Base-by-base conservation (phyloP, 2,329 filamentous ascomycete genomes). In the Botryotinia calthae region DNA sequence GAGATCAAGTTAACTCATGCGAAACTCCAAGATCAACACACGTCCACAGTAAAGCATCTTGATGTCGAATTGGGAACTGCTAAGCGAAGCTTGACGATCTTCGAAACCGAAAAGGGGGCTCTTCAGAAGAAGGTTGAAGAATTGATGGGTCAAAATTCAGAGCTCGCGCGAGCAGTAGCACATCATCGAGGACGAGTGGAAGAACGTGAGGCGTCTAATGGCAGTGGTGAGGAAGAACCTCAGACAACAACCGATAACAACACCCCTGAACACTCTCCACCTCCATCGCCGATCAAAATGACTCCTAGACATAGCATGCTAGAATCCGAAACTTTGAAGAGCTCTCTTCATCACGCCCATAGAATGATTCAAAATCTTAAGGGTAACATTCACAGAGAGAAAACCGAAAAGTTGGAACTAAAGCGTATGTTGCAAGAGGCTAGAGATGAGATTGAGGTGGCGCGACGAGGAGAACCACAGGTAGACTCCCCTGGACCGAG, bases 371-470 rank as follows among this genome's bases (percentile, higher is more conserved):
- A 98, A 81, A 97, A 94, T 79, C 88, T 98, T 77, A 94, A 97
- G 82, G 94, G 92, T 81, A 97, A 95, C 79, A 93, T 98, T 64
- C 95, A 99, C 82, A 92, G 96, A 48, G 96, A 99, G 82, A 99
- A 98, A 89, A 98, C 95, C 0, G 96, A 99, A 82, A 99, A 98
- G 85, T 88, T 98, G 42, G 96, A 99, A 82, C 88, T 98, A 71
- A 95, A 94, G 83, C 92, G 95, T 74, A 93, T 99, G 88, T 88
- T 98, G 44, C 95, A 98, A 83, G 96, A 99, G 79, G 92, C 95
- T 37, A 90, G 95, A 51, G 96, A 99, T 80, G 96, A 99, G 79
- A 84, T 99, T 42, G 96, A 92, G 79, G 70, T 72, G 18, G 87
- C 89, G 64, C 88, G 90, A 74, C 86, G 88, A 65, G 85, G 83